Evolutionary conservation across 257 asterid species (phyloP), one percentile per base, ranked within the genome.

Genomic region (Galeopsis tetrahit): DNA sequence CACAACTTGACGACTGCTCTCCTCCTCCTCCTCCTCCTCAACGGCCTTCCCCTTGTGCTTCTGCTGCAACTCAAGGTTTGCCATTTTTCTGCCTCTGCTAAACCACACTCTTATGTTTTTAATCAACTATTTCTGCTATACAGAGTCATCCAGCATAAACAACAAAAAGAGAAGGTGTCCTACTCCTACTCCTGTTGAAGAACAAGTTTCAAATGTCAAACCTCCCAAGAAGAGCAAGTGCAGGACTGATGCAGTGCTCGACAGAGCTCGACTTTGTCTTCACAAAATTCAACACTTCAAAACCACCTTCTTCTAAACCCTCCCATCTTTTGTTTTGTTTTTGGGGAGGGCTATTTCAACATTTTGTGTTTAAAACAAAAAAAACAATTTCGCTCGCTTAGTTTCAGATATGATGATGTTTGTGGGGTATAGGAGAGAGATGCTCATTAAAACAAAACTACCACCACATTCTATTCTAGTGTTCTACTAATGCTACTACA

Each of bases 241-340:
- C 56, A 81, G 85, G 81, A 78, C 81, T 56, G 96, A 84, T 80
- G 86, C 62, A 10, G 88, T 83, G 8, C 42, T 88, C 34, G 73
- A 83, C 39, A 90, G 82, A 73, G 95, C 96, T 14, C 84, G 71
- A 9, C 76, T 72, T 57, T 90, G 95, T 72, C 89, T 90, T 13
- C 69, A 28, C 3, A 88, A 88, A 68, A 84, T 90, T 59, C 92
- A 78, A 63, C 79, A 36, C 63, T 80, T 88, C 52, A 88, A 86
- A 77, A 76, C 83, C 48, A 75, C 80, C 63, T 72, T 82, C 2
- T 69, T 15, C 14, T 48, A 28, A 42, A 46, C 38, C n/a, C 4
- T 49, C 8, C 32, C 4, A 3, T 46, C 28, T 21, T 21, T 21
- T 21, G 28, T 21, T 21, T 21, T 21, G 28, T 21, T 21, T 21